Conservation (phyloP, 1,284 basidiomycete genomes). For the Ceratorhiza oryzae-sativae region DNA sequence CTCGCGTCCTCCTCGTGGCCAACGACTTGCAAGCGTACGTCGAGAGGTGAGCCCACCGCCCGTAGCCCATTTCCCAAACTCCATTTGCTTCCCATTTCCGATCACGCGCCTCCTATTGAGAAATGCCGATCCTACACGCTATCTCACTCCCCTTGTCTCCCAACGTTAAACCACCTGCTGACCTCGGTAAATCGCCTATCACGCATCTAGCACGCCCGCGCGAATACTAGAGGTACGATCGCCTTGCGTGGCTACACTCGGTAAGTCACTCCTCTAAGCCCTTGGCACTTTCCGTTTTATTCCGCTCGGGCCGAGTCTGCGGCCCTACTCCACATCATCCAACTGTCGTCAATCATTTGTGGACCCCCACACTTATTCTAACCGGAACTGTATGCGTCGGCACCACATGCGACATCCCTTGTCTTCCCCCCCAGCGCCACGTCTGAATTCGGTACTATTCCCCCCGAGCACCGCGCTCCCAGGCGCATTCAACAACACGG, state of each 20-base stretch:
- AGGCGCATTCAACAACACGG: conserved; percentile 72
- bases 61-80: background rate
- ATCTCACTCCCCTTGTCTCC: conserved; percentile 35
- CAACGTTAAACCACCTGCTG: background rate
- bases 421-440: conserved; percentile 53
- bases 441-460: conserved; percentile 57
- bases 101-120: conserved; percentile 13
- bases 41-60: conserved; percentile 46
- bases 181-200: conserved; percentile 22
- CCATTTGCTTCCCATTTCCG: conserved; percentile 1
- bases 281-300: background rate
- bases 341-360: conserved; percentile 48
- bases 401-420: conserved; percentile 33
- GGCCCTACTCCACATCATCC: conserved; percentile 50
- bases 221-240: conserved; percentile 50
- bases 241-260: conserved; percentile 53
- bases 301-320: conserved; percentile 34
- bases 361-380: conserved; percentile 44
- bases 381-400: conserved; percentile 44
- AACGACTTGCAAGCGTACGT: conserved; percentile 57
- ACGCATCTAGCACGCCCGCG: conserved; percentile 49
- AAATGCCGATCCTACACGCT: conserved; percentile 33
- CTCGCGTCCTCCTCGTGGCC: conserved; percentile 55
- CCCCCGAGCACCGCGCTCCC: conserved; percentile 59
- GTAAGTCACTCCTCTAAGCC: conserved; percentile 47